Conservation (phyloP, 345 rosid genomes). For the Nephelium lappaceum region DNA sequence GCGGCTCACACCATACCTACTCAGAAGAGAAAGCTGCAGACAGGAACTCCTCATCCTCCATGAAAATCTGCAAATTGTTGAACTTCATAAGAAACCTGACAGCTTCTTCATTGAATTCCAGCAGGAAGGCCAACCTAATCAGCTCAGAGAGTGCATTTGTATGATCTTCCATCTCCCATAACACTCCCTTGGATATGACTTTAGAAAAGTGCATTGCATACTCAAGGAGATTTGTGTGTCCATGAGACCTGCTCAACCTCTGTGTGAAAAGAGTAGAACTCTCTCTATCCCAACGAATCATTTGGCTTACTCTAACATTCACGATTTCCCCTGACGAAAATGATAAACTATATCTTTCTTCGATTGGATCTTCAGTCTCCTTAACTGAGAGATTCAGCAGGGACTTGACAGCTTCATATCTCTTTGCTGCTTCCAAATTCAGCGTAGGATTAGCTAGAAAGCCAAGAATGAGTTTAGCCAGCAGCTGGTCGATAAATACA, state of each 20-base stretch:
- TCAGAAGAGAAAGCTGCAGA: conserved; percentile 35
- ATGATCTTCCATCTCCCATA: conserved; percentile 56
- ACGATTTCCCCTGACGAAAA: conserved; percentile 43
- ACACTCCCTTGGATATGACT: conserved; percentile 52
- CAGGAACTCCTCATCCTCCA: conserved; percentile 57
- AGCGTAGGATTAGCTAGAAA: conserved; percentile 57
- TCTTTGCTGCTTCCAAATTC: conserved; percentile 44
- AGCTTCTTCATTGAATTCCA: conserved; percentile 54
- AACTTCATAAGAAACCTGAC: conserved; percentile 54
- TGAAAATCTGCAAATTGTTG: conserved; percentile 50
- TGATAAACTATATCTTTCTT: conserved; percentile 36
- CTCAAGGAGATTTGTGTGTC: conserved; percentile 40
- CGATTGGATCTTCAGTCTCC: conserved; percentile 43
- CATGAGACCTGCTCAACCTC: conserved; percentile 40
- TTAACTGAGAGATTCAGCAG: conserved; percentile 40
- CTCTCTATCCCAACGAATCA: conserved; percentile 63
- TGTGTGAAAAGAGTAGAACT: conserved; percentile 41
- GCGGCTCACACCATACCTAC: conserved; percentile 10
- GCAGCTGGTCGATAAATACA: conserved; percentile 35
- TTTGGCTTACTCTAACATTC: conserved; percentile 26
- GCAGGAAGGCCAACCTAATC: conserved; percentile 54
- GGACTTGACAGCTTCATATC: conserved; percentile 44
- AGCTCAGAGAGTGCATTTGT: conserved; percentile 49
- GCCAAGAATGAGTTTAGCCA: conserved; percentile 61
- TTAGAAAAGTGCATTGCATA: conserved; percentile 57